Conservation (phyloP, 495 filamentous ascomycete genomes). For the Neurospora africana region DNA sequence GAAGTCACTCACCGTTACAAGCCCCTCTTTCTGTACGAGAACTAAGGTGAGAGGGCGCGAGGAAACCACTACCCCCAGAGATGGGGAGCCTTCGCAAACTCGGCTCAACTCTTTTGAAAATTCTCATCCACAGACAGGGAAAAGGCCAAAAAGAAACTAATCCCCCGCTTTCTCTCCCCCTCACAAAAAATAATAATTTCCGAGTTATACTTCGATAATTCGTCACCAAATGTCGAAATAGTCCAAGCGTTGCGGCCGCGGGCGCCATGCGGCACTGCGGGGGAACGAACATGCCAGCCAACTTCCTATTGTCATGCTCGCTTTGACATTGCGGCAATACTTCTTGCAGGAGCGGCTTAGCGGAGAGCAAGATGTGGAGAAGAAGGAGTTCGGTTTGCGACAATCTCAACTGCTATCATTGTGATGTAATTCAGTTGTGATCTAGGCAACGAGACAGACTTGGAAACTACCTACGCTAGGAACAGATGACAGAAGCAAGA, state of each 20-base stretch:
- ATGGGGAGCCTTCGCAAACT: no score
- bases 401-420: background rate
- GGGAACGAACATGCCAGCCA: background rate
- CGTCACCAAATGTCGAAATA: background rate
- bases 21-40: constrained; percentile 41
- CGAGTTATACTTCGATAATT: background rate
- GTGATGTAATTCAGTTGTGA: background rate
- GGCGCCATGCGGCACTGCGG: background rate
- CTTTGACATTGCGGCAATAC: background rate
- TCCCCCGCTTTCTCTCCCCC: no score
- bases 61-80: background rate
- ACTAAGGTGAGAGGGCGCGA: constrained; percentile 20
- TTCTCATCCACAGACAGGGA: background rate
- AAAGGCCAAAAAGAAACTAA: background rate
- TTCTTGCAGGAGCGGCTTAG: background rate
- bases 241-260: background rate
- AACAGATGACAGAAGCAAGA: background rate
- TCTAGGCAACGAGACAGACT: no score
- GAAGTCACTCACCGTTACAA: constrained; percentile 81
- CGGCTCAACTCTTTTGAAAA: background rate
- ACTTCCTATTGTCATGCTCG: background rate
- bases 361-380: background rate
- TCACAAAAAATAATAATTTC: background rate
- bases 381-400: background rate
- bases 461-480: background rate